Evolutionary conservation across 2,329 filamentous ascomycete species (phyloP), one percentile per base, ranked within the genome.

Genomic region (Fusarium mexicanum): DNA sequence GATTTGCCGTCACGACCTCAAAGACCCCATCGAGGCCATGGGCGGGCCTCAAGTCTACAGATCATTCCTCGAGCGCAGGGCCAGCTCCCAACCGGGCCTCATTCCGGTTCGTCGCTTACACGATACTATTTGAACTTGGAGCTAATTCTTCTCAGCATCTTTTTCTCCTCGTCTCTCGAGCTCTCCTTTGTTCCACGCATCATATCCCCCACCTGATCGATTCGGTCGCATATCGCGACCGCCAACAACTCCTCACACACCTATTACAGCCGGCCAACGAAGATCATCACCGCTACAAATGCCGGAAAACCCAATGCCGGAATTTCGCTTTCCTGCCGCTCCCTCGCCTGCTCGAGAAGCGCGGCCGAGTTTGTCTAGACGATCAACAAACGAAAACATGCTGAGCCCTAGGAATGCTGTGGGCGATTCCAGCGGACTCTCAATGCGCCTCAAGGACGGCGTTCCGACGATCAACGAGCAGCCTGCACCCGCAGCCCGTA

Each of bases 1-100:
- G 85, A 87, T 35, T 76, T 81, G 20, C 79, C 84, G 4, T 70
- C 78, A 38, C 82, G 84, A 75, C 82, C 87, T 26, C 84, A 87
- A 59, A 87, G 90, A 60, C 88, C 90, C 26, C 80, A 79, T 24
- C 90, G 90, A 76, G 89, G 91, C 9, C 95, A 98, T 85, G 90
- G 87, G 54, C 89, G 95, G 60, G 94, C 94, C 43, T 90, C 94
- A 31, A 98, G 95, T 84, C 84, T 97, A 68, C 95, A 97, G 81
- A 92, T 96, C 44, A 66, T 81, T 43, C 79, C 83, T 40, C 79
- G 78, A 41, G 79, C 73, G 18, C 77, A 79, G 40, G 68, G 74
- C 80, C 90, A 72, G 86, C 91, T 53, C 86, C 86, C 71, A 71
- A 79, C 79, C 17, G 79, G 82, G 46, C 79, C 79, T 73, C 83